Base-by-base conservation (phyloP, 176 grass and related monocot genomes). In the Zizania latifolia region DNA sequence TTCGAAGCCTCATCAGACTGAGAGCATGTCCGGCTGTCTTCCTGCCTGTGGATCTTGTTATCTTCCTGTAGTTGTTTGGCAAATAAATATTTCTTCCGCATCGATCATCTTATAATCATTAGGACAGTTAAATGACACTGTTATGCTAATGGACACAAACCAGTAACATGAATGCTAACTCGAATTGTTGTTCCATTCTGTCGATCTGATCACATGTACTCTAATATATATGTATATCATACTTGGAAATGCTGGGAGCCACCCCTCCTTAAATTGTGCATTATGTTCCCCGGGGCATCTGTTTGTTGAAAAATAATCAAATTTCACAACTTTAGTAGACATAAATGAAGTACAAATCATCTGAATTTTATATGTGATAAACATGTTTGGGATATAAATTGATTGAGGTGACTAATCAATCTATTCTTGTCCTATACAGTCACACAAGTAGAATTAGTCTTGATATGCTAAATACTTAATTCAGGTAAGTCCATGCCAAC, bases 11-110 rank as follows among this genome's bases (percentile, higher is more conserved):
- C 81, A 69, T 79, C 62, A 81, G 79, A 43, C 81, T 35, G 64
- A 16, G 46, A 78, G 86, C 10, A 77, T 83, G 84, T 82, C 62
- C 44, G 68, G 78, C 80, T 84, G 81, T 86, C 69, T 84, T 85
- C 58, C 37, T 89, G 80, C 81, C 80, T 89, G 81, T 82, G 74
- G 55, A 83, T 73, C 66, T 89, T 77, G 51, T 78, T 88, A 70
- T 68, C 81, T 79, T 77, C 46, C 48, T 71, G 70, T 29, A 48
- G 74, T 4, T 78, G 54, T 32, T 72, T 68, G 59, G 21, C 68
- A 40, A 43, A 78, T 73, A 83, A 79, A 79, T 72, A 72, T 67
- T 54, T 26, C 10, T 70, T 71, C 32, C 4, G 23, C 56, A 59
- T 67, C n/a, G n/a, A n/a, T n/a, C 37, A 69, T 86, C 76, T 70